phyloP scores from a whole-genome alignment of 2,329 filamentous ascomycete species.

The Passalora sequoiae region DNA sequence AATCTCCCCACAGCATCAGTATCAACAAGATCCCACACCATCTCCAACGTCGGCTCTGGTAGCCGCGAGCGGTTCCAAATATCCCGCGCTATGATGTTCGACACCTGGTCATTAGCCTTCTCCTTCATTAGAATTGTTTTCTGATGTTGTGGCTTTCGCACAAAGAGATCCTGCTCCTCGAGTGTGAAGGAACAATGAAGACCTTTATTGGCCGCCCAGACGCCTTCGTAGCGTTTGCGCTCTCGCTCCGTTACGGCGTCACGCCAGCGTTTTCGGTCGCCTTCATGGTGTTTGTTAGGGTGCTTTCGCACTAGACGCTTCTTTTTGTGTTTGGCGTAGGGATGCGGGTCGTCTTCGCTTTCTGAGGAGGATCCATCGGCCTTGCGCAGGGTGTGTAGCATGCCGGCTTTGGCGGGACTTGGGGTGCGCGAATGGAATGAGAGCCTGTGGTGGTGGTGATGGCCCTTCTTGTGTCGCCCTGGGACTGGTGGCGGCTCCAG shows the following conservation, averaged over 20 bases:
- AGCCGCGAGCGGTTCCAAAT: constrained; percentile 70
- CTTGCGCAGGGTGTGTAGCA: constrained; percentile 64
- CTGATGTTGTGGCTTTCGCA: constrained; percentile 6
- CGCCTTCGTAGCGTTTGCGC: constrained; percentile 73
- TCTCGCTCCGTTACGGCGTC: constrained; percentile 68
- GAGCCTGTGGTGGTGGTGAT: constrained; percentile 21
- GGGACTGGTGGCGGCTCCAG: constrained; percentile 38
- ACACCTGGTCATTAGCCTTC: constrained; percentile 43
- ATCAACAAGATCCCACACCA: constrained; percentile 74
- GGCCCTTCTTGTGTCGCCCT: constrained; percentile 19
- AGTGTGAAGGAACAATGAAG: constrained; percentile 34
- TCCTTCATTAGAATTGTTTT: constrained; percentile 10
- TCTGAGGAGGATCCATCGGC: constrained; percentile 30
- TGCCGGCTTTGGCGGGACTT: constrained; percentile 44
- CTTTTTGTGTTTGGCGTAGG: constrained; percentile 48
- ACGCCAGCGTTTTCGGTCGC: constrained; percentile 66
- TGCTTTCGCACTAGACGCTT: constrained; percentile 58
- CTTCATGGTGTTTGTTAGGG: constrained; percentile 68
- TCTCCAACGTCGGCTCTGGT: constrained; percentile 61
- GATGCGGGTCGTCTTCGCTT: constrained; percentile 44
- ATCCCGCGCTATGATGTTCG: constrained; percentile 65
- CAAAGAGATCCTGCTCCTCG: constrained; percentile 16
- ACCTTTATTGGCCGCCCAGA: constrained; percentile 78
- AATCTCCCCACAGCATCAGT: constrained; percentile 52
- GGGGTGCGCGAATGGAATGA: constrained; percentile 40